Evolutionary conservation across 192 early-diverging fungal genomes (phyloP).

Genomic region (Chytriomyces hyalinus): DNA sequence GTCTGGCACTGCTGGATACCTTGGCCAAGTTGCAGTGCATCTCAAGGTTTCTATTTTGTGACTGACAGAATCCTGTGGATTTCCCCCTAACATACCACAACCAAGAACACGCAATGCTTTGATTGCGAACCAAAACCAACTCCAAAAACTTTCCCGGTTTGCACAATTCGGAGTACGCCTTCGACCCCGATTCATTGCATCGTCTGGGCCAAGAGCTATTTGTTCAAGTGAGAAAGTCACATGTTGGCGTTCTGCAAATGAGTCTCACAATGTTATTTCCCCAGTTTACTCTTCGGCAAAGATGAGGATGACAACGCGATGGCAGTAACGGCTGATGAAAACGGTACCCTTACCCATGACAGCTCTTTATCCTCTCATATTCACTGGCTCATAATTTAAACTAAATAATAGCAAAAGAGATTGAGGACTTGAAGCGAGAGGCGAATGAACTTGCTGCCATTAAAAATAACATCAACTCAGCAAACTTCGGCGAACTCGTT

Average conservation of each 20-base stretch:
- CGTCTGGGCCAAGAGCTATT: conserved; percentile 98
- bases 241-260: not conserved
- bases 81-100: not conserved
- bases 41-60: conserved; percentile 58
- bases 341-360: conserved; percentile 48
- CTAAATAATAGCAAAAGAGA: conserved; percentile 66
- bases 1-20: conserved; percentile 94
- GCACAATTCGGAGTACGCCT: conserved; percentile 97
- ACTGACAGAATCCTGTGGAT: not conserved
- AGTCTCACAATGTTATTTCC: conserved; percentile 3
- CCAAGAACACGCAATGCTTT: conserved; percentile 79
- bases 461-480: conserved; percentile 47
- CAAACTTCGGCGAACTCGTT: conserved; percentile 36
- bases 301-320: conserved; percentile 57
- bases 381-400: not conserved
- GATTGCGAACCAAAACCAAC: conserved; percentile 89
- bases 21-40: conserved; percentile 90
- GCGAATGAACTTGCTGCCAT: conserved; percentile 73
- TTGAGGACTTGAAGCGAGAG: conserved; percentile 75
- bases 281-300: conserved; percentile 78
- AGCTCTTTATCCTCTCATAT: not conserved
- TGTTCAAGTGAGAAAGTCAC: conserved; percentile 68
- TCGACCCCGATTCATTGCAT: conserved; percentile 95
- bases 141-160: conserved; percentile 90
- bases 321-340: conserved; percentile 44